Percentiles rank a stretch among this genome's conserved stretches.
phyloP scores from a whole-genome alignment of 257 asterid species.

The Hygrophila difformis region DNA sequence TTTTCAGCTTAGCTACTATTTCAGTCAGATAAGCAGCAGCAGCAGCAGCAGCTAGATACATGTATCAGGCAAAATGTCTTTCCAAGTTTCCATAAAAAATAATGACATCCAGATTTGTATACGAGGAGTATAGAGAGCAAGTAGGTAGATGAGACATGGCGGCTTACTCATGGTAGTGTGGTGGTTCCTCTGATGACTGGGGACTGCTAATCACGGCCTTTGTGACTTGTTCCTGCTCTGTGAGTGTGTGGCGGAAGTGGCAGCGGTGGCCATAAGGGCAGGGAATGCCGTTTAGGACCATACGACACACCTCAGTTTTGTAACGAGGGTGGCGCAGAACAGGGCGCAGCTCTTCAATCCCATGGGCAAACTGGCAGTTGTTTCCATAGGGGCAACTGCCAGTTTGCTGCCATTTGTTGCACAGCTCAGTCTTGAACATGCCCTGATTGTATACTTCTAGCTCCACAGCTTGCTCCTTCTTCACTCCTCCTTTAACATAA shows the following conservation, averaged over 20 bases:
- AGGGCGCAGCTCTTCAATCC: constrained; percentile 70
- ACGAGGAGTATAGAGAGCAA: no score
- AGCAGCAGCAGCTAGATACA: no score
- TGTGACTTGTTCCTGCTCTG: constrained; percentile 48
- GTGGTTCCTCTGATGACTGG: no score
- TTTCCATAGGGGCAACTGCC: constrained; percentile 68
- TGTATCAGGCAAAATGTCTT: no score
- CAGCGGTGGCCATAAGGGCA: constrained; percentile 92
- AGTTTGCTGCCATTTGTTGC: constrained; percentile 92
- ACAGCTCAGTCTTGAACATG: constrained; percentile 74
- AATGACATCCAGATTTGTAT: no score
- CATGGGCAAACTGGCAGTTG: constrained; percentile 75
- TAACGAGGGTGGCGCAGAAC: constrained; percentile 81
- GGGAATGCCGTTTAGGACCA: constrained; percentile 52
- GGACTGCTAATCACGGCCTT: constrained; percentile 30
- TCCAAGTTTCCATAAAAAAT: no score
- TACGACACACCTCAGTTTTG: constrained; percentile 85
- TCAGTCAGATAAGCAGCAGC: no score
- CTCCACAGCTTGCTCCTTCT: constrained; percentile 47
- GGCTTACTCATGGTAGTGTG: constrained; percentile 21
- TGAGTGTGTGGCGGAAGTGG: constrained; percentile 69
- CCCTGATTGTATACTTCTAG: constrained; percentile 83
- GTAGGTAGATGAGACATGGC: neutral
- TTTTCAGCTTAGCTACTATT: no score
- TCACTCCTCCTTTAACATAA: constrained; percentile 44